Percentiles rank a stretch among this genome's conserved stretches.
phyloP scores from a whole-genome alignment of 2,329 filamentous ascomycete species.

The Curvularia sp. region DNA sequence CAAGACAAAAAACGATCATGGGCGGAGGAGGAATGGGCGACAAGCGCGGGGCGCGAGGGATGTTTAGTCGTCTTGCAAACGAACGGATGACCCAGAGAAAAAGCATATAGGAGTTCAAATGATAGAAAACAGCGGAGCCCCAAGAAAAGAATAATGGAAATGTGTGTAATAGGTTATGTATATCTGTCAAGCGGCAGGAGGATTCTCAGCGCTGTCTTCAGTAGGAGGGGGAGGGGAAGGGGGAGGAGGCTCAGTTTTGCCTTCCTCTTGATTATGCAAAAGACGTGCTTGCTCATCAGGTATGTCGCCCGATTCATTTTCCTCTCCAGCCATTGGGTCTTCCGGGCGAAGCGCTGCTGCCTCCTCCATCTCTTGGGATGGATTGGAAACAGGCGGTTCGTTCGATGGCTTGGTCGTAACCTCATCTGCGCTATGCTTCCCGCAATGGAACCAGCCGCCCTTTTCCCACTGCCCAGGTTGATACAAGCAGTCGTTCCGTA shows the following conservation, averaged over 20 bases:
- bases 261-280: conserved; percentile 21
- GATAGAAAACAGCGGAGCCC: background rate
- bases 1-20: background rate
- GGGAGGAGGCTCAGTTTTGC: conserved; percentile 12
- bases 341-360: conserved; percentile 31
- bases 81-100: background rate
- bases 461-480: conserved; percentile 76
- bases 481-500: conserved; percentile 71
- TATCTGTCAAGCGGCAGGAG: conserved; percentile 11
- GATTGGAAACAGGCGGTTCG: conserved; percentile 27
- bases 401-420: conserved; percentile 49
- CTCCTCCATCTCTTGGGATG: conserved; percentile 27
- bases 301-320: conserved; percentile 22
- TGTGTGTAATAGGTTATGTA: background rate
- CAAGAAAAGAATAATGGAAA: background rate
- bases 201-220: conserved; percentile 4
- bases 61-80: too few species aligned
- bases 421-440: conserved; percentile 48
- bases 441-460: conserved; percentile 81
- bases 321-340: conserved; percentile 31
- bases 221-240: background rate
- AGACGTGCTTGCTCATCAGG: conserved; percentile 36
- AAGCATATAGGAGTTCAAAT: background rate
- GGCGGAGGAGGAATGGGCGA: too few species aligned
- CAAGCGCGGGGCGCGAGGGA: too few species aligned